Percentiles rank a stretch among this genome's conserved stretches.
These are phyloP conservation scores for Hamigera avellanea DNA, from an alignment of 495 filamentous ascomycete species.

Conservation along the genomic window DNA sequence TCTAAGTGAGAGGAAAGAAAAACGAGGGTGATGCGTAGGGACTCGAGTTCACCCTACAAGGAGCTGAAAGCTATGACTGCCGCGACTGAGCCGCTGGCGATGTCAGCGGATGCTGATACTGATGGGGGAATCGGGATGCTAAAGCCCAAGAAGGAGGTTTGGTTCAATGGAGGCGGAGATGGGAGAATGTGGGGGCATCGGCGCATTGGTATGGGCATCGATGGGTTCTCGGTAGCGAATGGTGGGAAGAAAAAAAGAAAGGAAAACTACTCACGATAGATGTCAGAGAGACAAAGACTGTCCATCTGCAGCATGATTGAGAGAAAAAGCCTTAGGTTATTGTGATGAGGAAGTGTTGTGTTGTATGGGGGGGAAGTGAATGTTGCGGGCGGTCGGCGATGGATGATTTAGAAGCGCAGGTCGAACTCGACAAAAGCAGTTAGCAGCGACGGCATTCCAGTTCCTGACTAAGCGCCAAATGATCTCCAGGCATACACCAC, in stretches of 20 bases:
- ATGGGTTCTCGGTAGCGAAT: constrained; percentile 2
- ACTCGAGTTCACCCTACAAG: constrained; percentile 14
- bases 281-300: constrained; percentile 14
- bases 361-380: no score
- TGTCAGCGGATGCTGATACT: constrained; percentile 19
- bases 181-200: constrained; percentile 25
- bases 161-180: constrained; percentile 17
- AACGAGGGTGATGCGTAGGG: background rate
- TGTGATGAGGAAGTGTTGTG: no score
- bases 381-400: constrained; percentile 1
- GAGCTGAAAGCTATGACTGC: constrained; percentile 20
- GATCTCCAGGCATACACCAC: no score
- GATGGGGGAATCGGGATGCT: constrained; percentile 2
- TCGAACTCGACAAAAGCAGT: no score
- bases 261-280: constrained; percentile 22
- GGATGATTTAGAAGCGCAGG: no score
- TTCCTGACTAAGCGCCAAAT: no score
- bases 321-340: background rate
- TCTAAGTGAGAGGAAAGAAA: background rate
- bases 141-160: constrained; percentile 22
- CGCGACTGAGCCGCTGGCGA: constrained; percentile 18
- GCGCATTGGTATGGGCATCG: constrained; percentile 7
- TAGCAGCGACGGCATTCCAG: no score
- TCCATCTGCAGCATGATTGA: constrained; percentile 35
- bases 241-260: background rate